phyloP scores from a whole-genome alignment of 768 basidiomycete species.

The Tephrocybe sp. region DNA sequence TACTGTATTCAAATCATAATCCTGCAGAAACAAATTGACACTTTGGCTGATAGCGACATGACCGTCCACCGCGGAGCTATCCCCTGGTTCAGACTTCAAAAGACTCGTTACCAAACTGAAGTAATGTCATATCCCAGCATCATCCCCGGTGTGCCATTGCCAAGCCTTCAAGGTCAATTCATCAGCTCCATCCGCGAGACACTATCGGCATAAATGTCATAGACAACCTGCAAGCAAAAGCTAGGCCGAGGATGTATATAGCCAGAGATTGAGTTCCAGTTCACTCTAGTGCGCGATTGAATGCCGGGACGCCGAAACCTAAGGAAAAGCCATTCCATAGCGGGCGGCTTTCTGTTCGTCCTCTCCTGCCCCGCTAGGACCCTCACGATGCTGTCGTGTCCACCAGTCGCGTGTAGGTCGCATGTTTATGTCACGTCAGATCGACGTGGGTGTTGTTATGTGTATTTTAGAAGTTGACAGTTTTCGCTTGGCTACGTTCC shows the following conservation, averaged over 20 bases:
- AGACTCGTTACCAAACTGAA: conserved; percentile 15
- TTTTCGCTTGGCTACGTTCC: neutral
- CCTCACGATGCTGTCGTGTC: conserved; percentile 9
- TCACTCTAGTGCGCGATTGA: conserved; percentile 18
- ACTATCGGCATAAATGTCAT: conserved; percentile 3
- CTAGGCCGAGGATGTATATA: neutral
- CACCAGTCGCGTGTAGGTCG: neutral
- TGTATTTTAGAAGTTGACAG: conserved; percentile 6
- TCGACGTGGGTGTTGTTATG: neutral
- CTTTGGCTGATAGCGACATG: too few species aligned
- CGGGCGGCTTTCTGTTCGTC: conserved; percentile 23
- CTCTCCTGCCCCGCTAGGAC: conserved; percentile 27
- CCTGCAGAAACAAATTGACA: too few species aligned
- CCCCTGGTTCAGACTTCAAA: conserved; percentile 21
- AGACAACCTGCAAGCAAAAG: conserved; percentile 1
- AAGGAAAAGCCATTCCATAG: conserved; percentile 23
- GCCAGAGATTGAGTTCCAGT: conserved; percentile 1
- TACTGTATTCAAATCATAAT: too few species aligned
- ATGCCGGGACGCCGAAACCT: conserved; percentile 13
- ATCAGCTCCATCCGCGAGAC: conserved; percentile 7
- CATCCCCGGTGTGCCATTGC: neutral
- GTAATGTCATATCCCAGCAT: conserved; percentile 15
- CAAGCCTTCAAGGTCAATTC: neutral
- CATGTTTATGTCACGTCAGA: neutral
- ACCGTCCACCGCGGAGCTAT: conserved; percentile 18